Percentiles rank a stretch among this genome's conserved stretches.
These are phyloP conservation scores for Skeletonema tropicum DNA, from an alignment of 108 stramenopile genomes.

Conservation along the genomic window DNA sequence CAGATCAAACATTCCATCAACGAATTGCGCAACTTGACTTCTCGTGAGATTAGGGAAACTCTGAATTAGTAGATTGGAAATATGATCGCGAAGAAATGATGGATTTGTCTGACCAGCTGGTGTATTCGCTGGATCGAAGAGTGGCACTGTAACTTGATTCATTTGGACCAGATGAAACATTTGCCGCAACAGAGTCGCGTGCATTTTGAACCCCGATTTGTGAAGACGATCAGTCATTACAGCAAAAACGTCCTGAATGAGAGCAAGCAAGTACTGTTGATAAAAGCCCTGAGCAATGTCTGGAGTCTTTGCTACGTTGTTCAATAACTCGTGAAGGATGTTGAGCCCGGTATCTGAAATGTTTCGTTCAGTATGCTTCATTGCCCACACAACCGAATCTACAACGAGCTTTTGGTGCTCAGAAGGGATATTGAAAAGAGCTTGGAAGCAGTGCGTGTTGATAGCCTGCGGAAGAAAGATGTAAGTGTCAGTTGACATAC, in stretches of 20 bases:
- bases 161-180: slow-evolving; percentile 96
- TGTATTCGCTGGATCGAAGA: slow-evolving; percentile 84
- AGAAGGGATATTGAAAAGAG: slow-evolving; percentile 94
- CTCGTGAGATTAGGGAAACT: slow-evolving; percentile 96
- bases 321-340: slow-evolving; percentile 91
- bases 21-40: slow-evolving; percentile 91
- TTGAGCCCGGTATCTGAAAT: slow-evolving; percentile 97
- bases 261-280: slow-evolving; percentile 90
- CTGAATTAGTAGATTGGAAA: slow-evolving; percentile 84
- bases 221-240: slow-evolving; percentile 99
- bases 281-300: slow-evolving; percentile 96
- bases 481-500: slow-evolving; percentile 11
- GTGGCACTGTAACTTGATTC: slow-evolving; percentile 94
- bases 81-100: slow-evolving; percentile 90
- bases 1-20: slow-evolving; percentile 96
- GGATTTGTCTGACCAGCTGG: slow-evolving; percentile 87
- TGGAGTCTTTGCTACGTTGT: slow-evolving; percentile 91
- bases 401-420: slow-evolving; percentile 98
- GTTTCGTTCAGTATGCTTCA: slow-evolving; percentile 99
- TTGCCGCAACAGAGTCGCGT: slow-evolving; percentile 94
- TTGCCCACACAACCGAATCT: slow-evolving; percentile 98
- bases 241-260: slow-evolving; percentile 98
- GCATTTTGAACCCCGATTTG: slow-evolving; percentile 98
- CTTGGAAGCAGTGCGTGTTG: slow-evolving; percentile 93
- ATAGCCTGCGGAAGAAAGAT: slow-evolving; percentile 53